These are phyloP conservation scores for Arachis hypogaea DNA, from an alignment of 306 rosid genomes.

Conservation along the genomic window DNA sequence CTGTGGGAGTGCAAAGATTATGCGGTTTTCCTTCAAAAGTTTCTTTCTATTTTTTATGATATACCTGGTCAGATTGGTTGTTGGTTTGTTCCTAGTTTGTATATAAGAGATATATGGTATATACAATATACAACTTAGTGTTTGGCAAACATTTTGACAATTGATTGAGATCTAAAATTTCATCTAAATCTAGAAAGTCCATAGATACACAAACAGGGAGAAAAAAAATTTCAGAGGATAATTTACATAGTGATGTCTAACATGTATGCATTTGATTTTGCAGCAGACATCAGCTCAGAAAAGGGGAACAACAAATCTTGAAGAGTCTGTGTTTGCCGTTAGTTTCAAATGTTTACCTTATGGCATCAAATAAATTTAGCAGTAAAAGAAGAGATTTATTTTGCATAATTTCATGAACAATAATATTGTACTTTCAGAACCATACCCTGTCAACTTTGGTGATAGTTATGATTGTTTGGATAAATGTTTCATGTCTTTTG, in stretches of 20 bases:
- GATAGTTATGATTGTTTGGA: conserved; percentile 23
- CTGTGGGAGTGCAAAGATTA: neutral
- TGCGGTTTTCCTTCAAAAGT: neutral
- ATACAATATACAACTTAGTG: neutral
- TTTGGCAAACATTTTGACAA: conserved; percentile 14
- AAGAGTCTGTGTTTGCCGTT: conserved; percentile 31
- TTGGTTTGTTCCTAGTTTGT: conserved; percentile 7
- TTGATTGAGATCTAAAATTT: conserved; percentile 3
- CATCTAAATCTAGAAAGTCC: neutral
- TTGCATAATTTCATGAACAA: conserved; percentile 32
- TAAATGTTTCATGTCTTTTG: conserved; percentile 23
- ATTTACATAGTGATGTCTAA: conserved; percentile 24
- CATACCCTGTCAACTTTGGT: conserved; percentile 30
- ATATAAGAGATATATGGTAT: neutral
- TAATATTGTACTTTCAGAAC: conserved; percentile 24
- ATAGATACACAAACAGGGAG: neutral
- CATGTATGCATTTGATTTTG: conserved; percentile 34
- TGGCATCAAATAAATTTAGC: conserved; percentile 39
- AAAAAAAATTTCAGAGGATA: neutral
- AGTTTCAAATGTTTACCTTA: conserved; percentile 31
- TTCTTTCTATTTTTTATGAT: neutral
- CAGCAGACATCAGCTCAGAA: conserved; percentile 40
- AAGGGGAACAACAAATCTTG: conserved; percentile 27
- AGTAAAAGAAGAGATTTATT: conserved; percentile 34
- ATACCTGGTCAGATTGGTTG: conserved; percentile 2